Evolutionary conservation across 2,329 filamentous ascomycete genomes (phyloP).

Genomic region (Verticillium dahliae): DNA sequence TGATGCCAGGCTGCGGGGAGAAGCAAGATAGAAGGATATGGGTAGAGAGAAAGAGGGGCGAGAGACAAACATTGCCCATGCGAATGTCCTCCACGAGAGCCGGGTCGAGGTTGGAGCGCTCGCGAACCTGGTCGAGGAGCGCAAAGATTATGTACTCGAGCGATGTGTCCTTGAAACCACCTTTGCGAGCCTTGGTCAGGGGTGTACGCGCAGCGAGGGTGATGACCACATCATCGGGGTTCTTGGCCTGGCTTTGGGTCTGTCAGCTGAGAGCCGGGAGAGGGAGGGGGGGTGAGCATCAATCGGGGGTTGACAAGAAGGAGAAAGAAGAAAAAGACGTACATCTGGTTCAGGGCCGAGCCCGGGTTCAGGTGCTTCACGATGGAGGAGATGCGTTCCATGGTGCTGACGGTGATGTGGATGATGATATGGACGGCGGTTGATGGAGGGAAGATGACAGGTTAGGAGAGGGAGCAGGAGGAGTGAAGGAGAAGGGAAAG

Average conservation of each 20-base stretch:
- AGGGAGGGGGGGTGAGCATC: not conserved
- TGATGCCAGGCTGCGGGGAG: no score
- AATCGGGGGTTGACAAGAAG: no score
- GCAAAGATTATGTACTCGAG: slow-evolving; percentile 84
- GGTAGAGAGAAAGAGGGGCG: slow-evolving; percentile 24
- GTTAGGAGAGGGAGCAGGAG: not conserved
- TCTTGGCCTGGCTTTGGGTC: slow-evolving; percentile 69
- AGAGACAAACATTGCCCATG: slow-evolving; percentile 64
- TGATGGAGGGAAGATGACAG: not conserved
- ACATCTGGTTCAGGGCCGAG: slow-evolving; percentile 71
- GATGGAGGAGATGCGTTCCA: slow-evolving; percentile 86
- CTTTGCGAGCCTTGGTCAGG: slow-evolving; percentile 81
- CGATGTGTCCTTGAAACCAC: slow-evolving; percentile 88
- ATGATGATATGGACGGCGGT: not conserved
- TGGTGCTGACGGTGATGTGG: slow-evolving; percentile 30
- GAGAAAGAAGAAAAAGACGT: slow-evolving; percentile 28
- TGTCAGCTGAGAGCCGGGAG: slow-evolving; percentile 9
- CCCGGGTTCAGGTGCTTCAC: slow-evolving; percentile 77
- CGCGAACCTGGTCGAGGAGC: slow-evolving; percentile 68
- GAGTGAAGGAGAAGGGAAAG: not conserved
- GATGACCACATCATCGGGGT: slow-evolving; percentile 93
- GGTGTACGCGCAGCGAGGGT: slow-evolving; percentile 88
- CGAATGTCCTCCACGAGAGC: slow-evolving; percentile 82
- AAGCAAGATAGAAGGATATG: no score
- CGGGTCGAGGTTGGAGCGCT: slow-evolving; percentile 72